Base-by-base conservation (phyloP, 345 rosid genomes). In the Punica granatum region DNA sequence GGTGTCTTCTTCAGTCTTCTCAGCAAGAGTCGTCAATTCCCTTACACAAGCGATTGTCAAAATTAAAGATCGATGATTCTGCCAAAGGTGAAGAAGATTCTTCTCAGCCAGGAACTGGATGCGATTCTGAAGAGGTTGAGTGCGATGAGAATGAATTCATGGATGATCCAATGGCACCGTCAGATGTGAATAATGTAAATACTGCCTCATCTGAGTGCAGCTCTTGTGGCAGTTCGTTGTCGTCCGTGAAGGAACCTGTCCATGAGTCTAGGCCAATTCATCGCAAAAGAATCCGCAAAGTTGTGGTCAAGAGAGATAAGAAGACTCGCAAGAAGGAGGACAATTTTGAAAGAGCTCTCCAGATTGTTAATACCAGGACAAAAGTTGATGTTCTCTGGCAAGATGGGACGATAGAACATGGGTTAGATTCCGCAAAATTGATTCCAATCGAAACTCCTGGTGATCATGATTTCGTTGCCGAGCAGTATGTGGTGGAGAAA, bases 381-480 rank as follows among this genome's bases (percentile, higher is more conserved):
- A 72, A 60, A 41, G 90, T 90, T 78, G 90, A 87, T 85, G 90
- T 95, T 66, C 84, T 81, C 36, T 95, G 98, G 98, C 99, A 95
- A 71, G 97, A 90, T 75, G 96, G 99, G 65, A 82, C 77, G 34
- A 70, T 70, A 65, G 96, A 83, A 72, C 33, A 32, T 63, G 82
- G 83, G 39, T 70, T 89, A 66, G 79, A 77, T 68, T 83, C 94
- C 43, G 86, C 76, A 37, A 75, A 74, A 46, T 72, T 92, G 84
- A 83, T 90, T 80, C 97, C 99, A 63, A 83, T 95, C 71, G 98
- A 92, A 78, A 95, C 85, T 64, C 99, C 97, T 61, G 98, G 98
- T 75, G 98, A 95, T 83, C 98, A 92, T 67, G 99, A 95, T 82
- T 95, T 92, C 80, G 86, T 88, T 67, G 71, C 96, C 12, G 98